Conservation (phyloP, 2,329 filamentous ascomycete genomes). For the Ceratocystis colombiana region DNA sequence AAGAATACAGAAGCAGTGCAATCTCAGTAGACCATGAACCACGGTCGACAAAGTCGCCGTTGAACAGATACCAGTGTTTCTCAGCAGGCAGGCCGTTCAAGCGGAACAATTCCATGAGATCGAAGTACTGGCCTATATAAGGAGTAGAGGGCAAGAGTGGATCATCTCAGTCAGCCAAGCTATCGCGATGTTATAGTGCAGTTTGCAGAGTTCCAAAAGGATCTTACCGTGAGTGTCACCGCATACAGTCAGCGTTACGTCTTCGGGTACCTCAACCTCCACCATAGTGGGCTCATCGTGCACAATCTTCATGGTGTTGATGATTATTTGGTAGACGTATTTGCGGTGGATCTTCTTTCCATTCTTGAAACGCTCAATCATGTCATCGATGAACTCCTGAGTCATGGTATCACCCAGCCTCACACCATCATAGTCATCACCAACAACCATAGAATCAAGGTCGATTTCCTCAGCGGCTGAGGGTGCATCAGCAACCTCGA, state of each 20-base stretch:
- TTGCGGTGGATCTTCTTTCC: slow-evolving; percentile 94
- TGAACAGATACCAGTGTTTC: slow-evolving; percentile 91
- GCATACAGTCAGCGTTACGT: slow-evolving; percentile 78
- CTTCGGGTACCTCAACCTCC: slow-evolving; percentile 71
- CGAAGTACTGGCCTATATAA: slow-evolving; percentile 80
- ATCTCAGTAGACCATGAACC: slow-evolving; percentile 99
- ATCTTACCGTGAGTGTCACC: slow-evolving; percentile 84
- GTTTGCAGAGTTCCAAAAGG: not conserved
- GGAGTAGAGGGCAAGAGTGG: slow-evolving; percentile 27
- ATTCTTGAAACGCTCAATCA: slow-evolving; percentile 90
- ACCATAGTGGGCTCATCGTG: slow-evolving; percentile 96
- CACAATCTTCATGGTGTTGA: slow-evolving; percentile 80
- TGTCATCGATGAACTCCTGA: slow-evolving; percentile 91
- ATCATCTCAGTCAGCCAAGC: not conserved
- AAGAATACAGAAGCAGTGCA: slow-evolving; percentile 81
- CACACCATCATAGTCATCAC: slow-evolving; percentile 75
- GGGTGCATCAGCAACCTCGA: slow-evolving; percentile 83
- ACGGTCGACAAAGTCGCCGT: slow-evolving; percentile 95
- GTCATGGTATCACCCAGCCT: slow-evolving; percentile 76
- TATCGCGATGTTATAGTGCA: not conserved
- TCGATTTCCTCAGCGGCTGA: slow-evolving; percentile 87
- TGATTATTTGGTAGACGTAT: slow-evolving; percentile 93
- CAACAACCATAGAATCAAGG: slow-evolving; percentile 72
- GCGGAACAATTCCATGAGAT: slow-evolving; percentile 90
- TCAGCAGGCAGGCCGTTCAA: slow-evolving; percentile 77